Percentiles rank a stretch among this genome's conserved stretches.
Evolutionary conservation across 192 early-diverging fungal species (phyloP).

Genomic region (Coemansia sp.): DNA sequence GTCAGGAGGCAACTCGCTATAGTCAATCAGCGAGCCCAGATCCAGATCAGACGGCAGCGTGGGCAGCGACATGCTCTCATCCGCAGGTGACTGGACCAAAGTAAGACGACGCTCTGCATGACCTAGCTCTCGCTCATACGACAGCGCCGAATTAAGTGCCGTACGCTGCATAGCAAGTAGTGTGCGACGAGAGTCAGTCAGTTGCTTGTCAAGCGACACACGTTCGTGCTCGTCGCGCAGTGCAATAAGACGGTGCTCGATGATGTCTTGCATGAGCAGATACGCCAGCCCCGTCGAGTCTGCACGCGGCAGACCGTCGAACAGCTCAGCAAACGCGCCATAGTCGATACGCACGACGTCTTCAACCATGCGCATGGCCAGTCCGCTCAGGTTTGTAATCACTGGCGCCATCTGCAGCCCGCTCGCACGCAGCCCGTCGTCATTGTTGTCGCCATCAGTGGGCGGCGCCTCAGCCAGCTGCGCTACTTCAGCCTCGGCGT

Average conservation of each 20-base stretch:
- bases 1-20: conserved; percentile 1
- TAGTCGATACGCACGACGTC: conserved; percentile 53
- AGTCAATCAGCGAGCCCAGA: background rate
- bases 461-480: conserved; percentile 24
- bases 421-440: conserved; percentile 6
- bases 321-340: conserved; percentile 37
- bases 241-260: conserved; percentile 36
- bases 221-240: conserved; percentile 36
- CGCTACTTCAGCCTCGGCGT: conserved; percentile 47
- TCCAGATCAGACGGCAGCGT: background rate
- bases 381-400: conserved; percentile 49
- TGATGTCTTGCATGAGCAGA: conserved; percentile 47
- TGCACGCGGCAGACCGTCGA: conserved; percentile 18
- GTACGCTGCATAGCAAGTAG: conserved; percentile 54
- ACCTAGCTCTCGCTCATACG: conserved; percentile 52
- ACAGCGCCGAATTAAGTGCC: conserved; percentile 42
- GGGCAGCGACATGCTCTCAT: background rate
- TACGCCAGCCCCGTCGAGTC: conserved; percentile 43
- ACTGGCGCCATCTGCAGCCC: conserved; percentile 20
- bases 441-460: background rate
- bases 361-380: conserved; percentile 56
- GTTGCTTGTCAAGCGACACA: conserved; percentile 30
- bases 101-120: conserved; percentile 39
- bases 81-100: conserved; percentile 10
- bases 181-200: conserved; percentile 49